These are phyloP conservation scores for Zymoseptoria tritici DNA, from an alignment of 2,329 filamentous ascomycete species.

Conservation along the genomic window DNA sequence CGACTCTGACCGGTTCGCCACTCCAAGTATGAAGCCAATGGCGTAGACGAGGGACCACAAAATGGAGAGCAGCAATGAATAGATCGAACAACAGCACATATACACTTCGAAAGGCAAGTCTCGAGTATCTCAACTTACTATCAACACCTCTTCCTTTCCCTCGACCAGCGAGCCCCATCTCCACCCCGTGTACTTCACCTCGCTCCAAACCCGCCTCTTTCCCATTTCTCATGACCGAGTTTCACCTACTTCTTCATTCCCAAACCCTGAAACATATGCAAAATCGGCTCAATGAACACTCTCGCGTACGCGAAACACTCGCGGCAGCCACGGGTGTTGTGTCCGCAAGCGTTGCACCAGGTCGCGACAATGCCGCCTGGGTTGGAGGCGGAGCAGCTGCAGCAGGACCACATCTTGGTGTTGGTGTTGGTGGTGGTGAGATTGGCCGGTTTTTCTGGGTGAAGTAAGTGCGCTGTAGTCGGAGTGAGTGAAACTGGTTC, in stretches of 20 bases:
- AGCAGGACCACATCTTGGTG: background rate
- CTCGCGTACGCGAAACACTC: background rate
- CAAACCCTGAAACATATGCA: background rate
- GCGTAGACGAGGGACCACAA: too few species aligned
- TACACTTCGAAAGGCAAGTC: too few species aligned
- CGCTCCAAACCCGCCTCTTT: background rate
- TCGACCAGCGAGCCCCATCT: background rate
- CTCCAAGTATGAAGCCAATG: too few species aligned
- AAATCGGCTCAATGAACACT: background rate
- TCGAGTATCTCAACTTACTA: too few species aligned
- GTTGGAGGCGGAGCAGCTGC: background rate
- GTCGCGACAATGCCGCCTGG: background rate
- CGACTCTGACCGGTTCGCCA: too few species aligned
- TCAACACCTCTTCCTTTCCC: background rate
- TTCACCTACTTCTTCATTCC: background rate
- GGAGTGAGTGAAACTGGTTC: background rate
- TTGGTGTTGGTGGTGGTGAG: background rate
- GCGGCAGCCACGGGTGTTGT: background rate
- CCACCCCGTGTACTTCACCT: background rate
- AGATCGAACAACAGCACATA: too few species aligned
- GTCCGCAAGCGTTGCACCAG: background rate
- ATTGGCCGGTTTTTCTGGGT: background rate
- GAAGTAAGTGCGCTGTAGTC: background rate
- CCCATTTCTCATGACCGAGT: background rate
- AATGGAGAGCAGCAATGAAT: too few species aligned